A percentile compares a stretch with the other conserved stretches of the same genome.
Conservation (phyloP, 768 basidiomycete species). For the Mycena pura region DNA sequence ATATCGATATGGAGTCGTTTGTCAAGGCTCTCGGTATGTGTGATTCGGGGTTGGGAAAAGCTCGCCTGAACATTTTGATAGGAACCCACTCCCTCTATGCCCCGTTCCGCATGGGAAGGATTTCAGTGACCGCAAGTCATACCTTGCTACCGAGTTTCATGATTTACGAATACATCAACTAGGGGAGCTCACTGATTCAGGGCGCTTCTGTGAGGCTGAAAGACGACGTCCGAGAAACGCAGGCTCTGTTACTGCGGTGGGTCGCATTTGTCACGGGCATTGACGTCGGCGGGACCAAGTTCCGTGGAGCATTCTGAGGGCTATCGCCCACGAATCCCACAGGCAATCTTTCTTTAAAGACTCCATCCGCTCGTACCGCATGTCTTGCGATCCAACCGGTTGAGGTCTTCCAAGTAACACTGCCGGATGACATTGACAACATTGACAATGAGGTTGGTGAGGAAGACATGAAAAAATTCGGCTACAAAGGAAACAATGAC, state of each 20-base stretch:
- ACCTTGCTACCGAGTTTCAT: neutral
- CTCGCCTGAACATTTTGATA: neutral
- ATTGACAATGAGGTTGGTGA: slow-evolving; percentile 3
- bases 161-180: neutral
- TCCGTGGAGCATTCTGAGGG: neutral
- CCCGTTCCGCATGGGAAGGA: slow-evolving; percentile 14
- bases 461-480: neutral
- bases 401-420: slow-evolving; percentile 15
- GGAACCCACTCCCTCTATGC: slow-evolving; percentile 1
- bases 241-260: slow-evolving; percentile 3
- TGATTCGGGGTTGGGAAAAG: neutral
- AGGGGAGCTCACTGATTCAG: slow-evolving; percentile 14
- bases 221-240: slow-evolving; percentile 4
- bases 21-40: neutral
- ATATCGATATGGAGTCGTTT: neutral
- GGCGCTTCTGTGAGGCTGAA: slow-evolving; percentile 16
- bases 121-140: slow-evolving; percentile 2
- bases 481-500: slow-evolving; percentile 14
- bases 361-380: neutral
- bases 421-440: slow-evolving; percentile 14
- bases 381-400: slow-evolving; percentile 15
- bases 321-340: neutral
- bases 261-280: neutral
- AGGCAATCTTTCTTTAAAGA: neutral
- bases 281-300: neutral